Evolutionary conservation across 306 rosid species (phyloP).

Genomic region (Calophaca sinica): DNA sequence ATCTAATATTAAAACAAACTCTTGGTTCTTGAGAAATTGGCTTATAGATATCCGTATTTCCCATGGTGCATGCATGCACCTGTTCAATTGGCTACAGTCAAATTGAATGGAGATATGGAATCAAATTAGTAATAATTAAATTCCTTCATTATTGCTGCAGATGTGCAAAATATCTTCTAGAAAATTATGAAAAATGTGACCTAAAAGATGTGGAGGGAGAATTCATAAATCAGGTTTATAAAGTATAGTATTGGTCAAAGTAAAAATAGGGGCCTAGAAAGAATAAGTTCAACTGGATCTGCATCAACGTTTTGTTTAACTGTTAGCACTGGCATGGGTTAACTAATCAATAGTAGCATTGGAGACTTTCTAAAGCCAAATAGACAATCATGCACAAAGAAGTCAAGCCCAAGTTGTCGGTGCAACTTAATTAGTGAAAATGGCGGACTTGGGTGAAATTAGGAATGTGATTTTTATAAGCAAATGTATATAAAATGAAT

Average conservation of each 20-base stretch:
- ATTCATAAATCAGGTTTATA: background rate
- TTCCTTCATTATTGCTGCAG: no score
- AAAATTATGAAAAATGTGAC: slow-evolving; percentile 19
- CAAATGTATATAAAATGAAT: no score
- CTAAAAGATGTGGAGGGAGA: background rate
- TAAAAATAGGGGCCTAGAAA: background rate
- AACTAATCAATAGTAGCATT: no score
- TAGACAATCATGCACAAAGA: no score
- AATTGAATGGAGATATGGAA: slow-evolving; percentile 39
- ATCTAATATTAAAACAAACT: slow-evolving; percentile 46
- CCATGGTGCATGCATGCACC: slow-evolving; percentile 51
- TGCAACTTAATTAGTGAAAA: no score
- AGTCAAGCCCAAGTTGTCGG: no score
- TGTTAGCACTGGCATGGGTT: no score
- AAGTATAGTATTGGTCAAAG: slow-evolving; percentile 10
- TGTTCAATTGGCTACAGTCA: slow-evolving; percentile 9
- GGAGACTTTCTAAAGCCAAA: no score
- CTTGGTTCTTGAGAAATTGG: slow-evolving; percentile 40
- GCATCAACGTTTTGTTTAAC: background rate
- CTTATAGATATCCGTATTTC: background rate
- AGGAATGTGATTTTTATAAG: no score
- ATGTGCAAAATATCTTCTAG: background rate
- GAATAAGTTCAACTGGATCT: slow-evolving; percentile 1
- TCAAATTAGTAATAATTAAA: background rate
- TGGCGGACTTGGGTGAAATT: no score